Percentiles rank a stretch among this genome's conserved stretches.
These are phyloP conservation scores for Ophiostoma quercus DNA, from an alignment of 2,329 filamentous ascomycete species.

Conservation along the genomic window DNA sequence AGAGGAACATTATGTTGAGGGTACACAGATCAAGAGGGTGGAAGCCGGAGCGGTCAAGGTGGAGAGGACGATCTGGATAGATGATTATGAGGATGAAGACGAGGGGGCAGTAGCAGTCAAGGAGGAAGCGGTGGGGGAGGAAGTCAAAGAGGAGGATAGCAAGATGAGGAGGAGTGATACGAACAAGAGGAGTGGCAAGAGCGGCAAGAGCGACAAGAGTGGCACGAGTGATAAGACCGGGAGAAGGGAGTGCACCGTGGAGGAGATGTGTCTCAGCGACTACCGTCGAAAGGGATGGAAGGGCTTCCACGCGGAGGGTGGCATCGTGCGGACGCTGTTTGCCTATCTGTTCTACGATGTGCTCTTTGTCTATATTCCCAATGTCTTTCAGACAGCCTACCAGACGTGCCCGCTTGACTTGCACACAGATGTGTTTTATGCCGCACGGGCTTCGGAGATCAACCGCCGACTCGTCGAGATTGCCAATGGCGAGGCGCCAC, in stretches of 20 bases:
- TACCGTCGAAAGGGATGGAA: conserved; percentile 85
- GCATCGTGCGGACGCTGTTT: conserved; percentile 85
- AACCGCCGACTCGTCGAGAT: conserved; percentile 82
- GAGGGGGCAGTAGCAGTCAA: conserved; percentile 31
- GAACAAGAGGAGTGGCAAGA: background rate
- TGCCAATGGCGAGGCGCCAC: conserved; percentile 69
- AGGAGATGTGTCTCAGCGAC: conserved; percentile 86
- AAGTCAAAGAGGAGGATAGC: background rate
- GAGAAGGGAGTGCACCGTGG: conserved; percentile 69
- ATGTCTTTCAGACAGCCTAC: conserved; percentile 93
- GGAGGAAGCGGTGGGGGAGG: background rate
- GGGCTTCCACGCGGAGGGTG: conserved; percentile 88
- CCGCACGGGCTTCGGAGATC: conserved; percentile 79
- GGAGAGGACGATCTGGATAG: conserved; percentile 81
- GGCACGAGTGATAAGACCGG: background rate
- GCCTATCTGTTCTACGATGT: conserved; percentile 90
- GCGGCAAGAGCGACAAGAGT: no score
- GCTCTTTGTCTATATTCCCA: conserved; percentile 86
- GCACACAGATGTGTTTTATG: conserved; percentile 88
- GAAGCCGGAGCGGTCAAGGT: conserved; percentile 28
- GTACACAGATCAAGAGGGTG: conserved; percentile 67
- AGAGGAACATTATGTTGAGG: conserved; percentile 67
- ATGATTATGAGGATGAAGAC: conserved; percentile 40
- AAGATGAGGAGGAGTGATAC: conserved; percentile 2
- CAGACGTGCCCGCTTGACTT: conserved; percentile 92